phyloP scores from a whole-genome alignment of 192 early-diverging fungal species.

The Backusella mclennaniae region DNA sequence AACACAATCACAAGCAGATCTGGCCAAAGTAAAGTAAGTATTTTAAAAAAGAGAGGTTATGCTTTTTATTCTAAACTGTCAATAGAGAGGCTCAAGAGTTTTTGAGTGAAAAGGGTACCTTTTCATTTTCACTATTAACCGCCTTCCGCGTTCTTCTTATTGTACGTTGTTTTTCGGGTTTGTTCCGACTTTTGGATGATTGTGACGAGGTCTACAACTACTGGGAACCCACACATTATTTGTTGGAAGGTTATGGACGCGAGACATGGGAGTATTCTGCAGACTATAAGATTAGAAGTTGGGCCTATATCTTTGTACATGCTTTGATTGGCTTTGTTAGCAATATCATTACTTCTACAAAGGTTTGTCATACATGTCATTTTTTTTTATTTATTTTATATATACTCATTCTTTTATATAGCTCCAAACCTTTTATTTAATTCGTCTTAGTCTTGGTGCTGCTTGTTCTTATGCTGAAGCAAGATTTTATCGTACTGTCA shows the following conservation, averaged over 20 bases:
- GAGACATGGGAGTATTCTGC: constrained; percentile 98
- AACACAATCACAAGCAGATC: neutral
- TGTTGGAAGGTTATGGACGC: constrained; percentile 79
- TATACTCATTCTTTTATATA: constrained; percentile 15
- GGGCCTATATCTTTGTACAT: constrained; percentile 72
- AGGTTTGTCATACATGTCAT: constrained; percentile 30
- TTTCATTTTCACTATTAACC: constrained; percentile 21
- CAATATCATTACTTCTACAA: constrained; percentile 39
- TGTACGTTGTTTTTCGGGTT: constrained; percentile 51
- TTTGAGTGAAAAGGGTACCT: constrained; percentile 25
- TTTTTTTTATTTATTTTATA: neutral
- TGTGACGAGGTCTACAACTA: constrained; percentile 95
- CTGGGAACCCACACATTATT: constrained; percentile 93
- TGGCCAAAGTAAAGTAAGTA: neutral
- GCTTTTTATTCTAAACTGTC: too few relatives aligned
- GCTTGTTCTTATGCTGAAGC: constrained; percentile 59
- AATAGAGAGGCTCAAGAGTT: constrained; percentile 14
- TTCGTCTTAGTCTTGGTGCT: constrained; percentile 60
- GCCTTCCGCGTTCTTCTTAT: constrained; percentile 55
- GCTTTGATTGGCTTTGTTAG: constrained; percentile 43
- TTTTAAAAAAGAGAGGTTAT: too few relatives aligned
- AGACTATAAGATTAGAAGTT: constrained; percentile 85
- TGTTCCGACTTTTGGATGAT: constrained; percentile 62
- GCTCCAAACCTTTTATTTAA: constrained; percentile 75
- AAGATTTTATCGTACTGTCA: constrained; percentile 63